phyloP scores from a whole-genome alignment of 371 early-diverging fungal species.

The Mortierella sp. region DNA sequence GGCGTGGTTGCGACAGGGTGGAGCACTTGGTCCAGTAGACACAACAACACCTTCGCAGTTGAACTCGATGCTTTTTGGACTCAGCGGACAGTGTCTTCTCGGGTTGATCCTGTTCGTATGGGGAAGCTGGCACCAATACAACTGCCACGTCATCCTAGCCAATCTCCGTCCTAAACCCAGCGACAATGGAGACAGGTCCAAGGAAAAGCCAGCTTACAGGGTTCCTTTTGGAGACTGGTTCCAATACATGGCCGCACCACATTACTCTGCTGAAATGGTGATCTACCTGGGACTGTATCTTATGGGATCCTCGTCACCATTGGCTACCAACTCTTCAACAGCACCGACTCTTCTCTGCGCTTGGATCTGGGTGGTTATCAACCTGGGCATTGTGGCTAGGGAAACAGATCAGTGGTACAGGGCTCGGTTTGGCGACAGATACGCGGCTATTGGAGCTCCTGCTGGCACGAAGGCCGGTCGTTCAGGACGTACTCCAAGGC shows the following conservation, averaged over 20 bases:
- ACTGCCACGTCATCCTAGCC: constrained; percentile 77
- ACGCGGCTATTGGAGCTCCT: constrained; percentile 9
- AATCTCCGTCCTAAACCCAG: constrained; percentile 60
- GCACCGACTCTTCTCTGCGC: constrained; percentile 61
- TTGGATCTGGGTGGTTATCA: constrained; percentile 70
- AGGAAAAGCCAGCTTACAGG: constrained; percentile 51
- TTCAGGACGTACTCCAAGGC: not conserved
- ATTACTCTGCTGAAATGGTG: constrained; percentile 84
- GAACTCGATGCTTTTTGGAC: constrained; percentile 2
- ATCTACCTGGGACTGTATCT: constrained; percentile 70
- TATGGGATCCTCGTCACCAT: constrained; percentile 55
- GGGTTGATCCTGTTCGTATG: constrained; percentile 51
- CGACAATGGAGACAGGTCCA: not conserved
- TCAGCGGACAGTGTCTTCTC: constrained; percentile 15
- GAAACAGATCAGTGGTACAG: constrained; percentile 78
- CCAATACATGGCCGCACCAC: constrained; percentile 74
- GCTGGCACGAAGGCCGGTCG: constrained; percentile 38
- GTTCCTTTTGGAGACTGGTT: constrained; percentile 85
- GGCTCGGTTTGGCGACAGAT: constrained; percentile 63
- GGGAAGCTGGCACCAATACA: constrained; percentile 76
- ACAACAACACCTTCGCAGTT: not conserved
- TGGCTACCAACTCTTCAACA: constrained; percentile 27
- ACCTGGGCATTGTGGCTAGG: constrained; percentile 73
- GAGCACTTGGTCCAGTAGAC: not conserved
- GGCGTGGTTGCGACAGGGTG: constrained; percentile 25